phyloP scores from a whole-genome alignment of 495 filamentous ascomycete species.

The Aspergillus homomorphus region DNA sequence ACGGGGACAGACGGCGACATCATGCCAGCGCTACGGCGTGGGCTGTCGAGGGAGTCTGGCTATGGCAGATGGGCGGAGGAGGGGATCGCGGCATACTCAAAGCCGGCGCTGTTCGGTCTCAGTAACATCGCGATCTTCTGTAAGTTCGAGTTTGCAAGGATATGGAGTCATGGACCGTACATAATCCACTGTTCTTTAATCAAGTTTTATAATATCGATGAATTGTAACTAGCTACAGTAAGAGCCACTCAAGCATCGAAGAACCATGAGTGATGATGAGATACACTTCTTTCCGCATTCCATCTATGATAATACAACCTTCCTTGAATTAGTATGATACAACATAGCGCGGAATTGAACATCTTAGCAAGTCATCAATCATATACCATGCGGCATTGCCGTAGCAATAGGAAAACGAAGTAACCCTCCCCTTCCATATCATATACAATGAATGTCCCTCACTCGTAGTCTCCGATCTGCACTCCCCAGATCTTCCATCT shows the following conservation, averaged over 20 bases:
- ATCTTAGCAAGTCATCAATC: not conserved
- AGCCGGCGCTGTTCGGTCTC: slow-evolving; percentile 31
- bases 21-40: slow-evolving; percentile 69
- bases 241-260: too few species aligned
- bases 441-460: slow-evolving; percentile 26
- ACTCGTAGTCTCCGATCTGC: slow-evolving; percentile 60
- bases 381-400: not conserved
- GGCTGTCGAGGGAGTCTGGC: slow-evolving; percentile 88
- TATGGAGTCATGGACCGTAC: not conserved
- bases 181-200: too few species aligned
- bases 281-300: not conserved
- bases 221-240: too few species aligned
- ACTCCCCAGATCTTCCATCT: slow-evolving; percentile 52
- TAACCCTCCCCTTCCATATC: not conserved
- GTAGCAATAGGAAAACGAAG: not conserved
- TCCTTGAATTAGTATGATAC: not conserved
- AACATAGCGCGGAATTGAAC: not conserved
- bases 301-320: not conserved
- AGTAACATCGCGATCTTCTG: slow-evolving; percentile 12
- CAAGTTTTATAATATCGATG: too few species aligned
- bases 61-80: slow-evolving; percentile 80
- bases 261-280: too few species aligned
- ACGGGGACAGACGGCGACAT: slow-evolving; percentile 32
- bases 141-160: not conserved
- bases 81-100: slow-evolving; percentile 44